Base-by-base conservation (phyloP, 2,329 filamentous ascomycete genomes). In the Scorias spongiosa region DNA sequence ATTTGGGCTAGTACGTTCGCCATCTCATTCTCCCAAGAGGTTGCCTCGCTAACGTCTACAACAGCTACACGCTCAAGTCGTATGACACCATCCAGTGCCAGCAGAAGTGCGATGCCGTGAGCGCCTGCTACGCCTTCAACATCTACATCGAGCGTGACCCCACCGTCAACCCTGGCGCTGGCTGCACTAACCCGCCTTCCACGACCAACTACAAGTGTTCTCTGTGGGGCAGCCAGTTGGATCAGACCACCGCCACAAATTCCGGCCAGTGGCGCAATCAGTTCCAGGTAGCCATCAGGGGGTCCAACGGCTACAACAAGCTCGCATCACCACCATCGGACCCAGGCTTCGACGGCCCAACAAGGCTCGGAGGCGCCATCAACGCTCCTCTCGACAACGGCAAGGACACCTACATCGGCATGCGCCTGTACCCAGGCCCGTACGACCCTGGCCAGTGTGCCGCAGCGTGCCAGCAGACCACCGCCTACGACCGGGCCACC, bases 251-350 rank as follows among this genome's bases (percentile, higher is more conserved):
- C 9, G 59, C 59, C 5, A 56, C 41, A 26, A 63, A 63, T 45
- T 36, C 28, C 3, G 61, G 58, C 12, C 49, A 61, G 47, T 53
- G 42, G 39, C 52, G 59, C n/a, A 49, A 49, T n/a, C 26, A 46
- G 12, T 55, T 67, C 58, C 49, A 56, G 8, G 59, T 66, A 30
- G 57, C 63, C 37, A 63, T 67, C 37, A 56, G 62, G 17, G 65
- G 60, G 12, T 65, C 61, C 26, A 65, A 67, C 41, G 65, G 63
- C 6, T 56, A 52, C 51, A 50, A 49, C 44, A 52, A 52, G 39
- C 43, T 46, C 28, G 46, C 49, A 32, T 40, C 48, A 17, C 52
- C 51, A 2, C 43, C 48, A 12, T 36, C 32, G 11, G 5, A 36
- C 32, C 32, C 32, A 9, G 44, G 45, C 29, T 55, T 49, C 50